phyloP scores from a whole-genome alignment of 202 grass and related monocot species.

The Eragrostis tef region DNA sequence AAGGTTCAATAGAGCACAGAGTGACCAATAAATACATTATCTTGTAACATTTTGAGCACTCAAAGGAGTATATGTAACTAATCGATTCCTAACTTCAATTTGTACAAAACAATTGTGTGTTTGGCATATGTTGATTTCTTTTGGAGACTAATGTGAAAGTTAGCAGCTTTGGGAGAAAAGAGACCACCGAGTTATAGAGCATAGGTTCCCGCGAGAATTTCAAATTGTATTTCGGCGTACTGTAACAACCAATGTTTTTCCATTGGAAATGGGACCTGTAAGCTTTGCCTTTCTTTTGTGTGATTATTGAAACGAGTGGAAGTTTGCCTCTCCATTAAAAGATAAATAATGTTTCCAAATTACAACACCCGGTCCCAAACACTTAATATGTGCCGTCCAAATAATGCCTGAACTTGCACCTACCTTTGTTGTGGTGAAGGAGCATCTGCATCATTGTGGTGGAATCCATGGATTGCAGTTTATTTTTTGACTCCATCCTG shows the following conservation, averaged over 20 bases:
- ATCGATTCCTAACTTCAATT: background rate
- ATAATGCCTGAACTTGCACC: slow-evolving; percentile 13
- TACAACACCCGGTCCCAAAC: slow-evolving; percentile 3
- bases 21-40: background rate
- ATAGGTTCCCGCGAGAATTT: slow-evolving; percentile 7
- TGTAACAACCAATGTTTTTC: slow-evolving; percentile 14
- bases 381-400: background rate
- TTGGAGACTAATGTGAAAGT: background rate
- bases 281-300: background rate
- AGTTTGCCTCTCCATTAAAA: background rate
- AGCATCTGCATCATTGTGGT: slow-evolving; percentile 20
- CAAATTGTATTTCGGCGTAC: background rate
- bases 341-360: background rate
- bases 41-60: slow-evolving; percentile 2
- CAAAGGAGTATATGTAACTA: slow-evolving; percentile 3
- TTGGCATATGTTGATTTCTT: background rate
- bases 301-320: background rate
- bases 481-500: slow-evolving; percentile 3
- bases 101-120: background rate
- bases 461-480: slow-evolving; percentile 30
- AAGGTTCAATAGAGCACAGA: background rate
- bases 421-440: slow-evolving; percentile 19
- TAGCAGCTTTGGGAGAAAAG: slow-evolving; percentile 10
- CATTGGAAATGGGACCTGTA: slow-evolving; percentile 6
- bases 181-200: background rate